These are phyloP conservation scores for Corylus heterophylla DNA, from an alignment of 306 rosid species.

Conservation along the genomic window DNA sequence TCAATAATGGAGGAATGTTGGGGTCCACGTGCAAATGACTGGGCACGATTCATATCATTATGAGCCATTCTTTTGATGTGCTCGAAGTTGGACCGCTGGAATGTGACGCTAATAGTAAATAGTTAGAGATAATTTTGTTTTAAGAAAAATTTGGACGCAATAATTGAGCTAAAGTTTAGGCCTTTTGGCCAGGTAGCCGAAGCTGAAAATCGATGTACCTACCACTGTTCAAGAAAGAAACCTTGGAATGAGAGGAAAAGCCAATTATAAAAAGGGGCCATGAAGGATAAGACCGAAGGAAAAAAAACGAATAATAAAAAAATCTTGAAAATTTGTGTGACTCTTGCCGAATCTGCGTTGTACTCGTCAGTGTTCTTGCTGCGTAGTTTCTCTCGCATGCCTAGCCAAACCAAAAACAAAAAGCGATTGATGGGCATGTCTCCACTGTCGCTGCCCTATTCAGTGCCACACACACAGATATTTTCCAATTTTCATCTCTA, in stretches of 20 bases:
- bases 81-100: too few relatives aligned
- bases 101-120: too few relatives aligned
- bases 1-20: not conserved
- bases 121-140: too few relatives aligned
- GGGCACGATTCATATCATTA: not conserved
- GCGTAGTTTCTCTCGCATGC: not conserved
- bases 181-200: too few relatives aligned
- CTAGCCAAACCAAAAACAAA: not conserved
- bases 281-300: too few relatives aligned
- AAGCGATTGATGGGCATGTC: conserved; percentile 33
- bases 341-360: not conserved
- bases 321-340: not conserved
- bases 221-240: too few relatives aligned
- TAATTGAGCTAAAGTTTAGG: too few relatives aligned
- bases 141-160: too few relatives aligned
- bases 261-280: not conserved
- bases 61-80: not conserved
- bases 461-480: conserved; percentile 34
- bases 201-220: too few relatives aligned
- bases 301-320: not conserved
- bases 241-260: too few relatives aligned
- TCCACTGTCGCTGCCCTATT: conserved; percentile 7
- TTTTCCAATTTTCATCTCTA: conserved; percentile 21
- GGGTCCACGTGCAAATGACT: not conserved
- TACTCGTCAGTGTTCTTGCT: not conserved